Evolutionary conservation across 2,329 filamentous ascomycete species (phyloP).

Genomic region (Tricladium varicosporioides): DNA sequence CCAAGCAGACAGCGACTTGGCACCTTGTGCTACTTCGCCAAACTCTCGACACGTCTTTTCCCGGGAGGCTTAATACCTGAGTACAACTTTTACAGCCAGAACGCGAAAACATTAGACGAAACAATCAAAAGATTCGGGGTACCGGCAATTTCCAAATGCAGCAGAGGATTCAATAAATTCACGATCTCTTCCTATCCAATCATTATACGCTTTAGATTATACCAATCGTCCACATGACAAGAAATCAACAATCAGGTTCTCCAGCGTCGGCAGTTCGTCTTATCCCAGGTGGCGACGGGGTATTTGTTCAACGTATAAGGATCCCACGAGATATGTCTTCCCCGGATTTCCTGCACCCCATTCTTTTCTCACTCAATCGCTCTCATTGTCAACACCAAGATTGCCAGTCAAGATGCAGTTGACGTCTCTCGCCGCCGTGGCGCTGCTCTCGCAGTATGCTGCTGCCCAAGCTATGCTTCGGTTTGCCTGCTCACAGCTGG

Average conservation of each 20-base stretch:
- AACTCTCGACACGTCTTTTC: too few relatives aligned
- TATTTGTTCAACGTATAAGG: constrained; percentile 8
- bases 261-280: constrained; percentile 5
- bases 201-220: constrained; percentile 2
- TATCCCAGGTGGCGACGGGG: neutral
- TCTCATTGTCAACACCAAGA: constrained; percentile 5
- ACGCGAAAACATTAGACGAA: too few relatives aligned
- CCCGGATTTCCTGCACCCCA: neutral
- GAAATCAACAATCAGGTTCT: constrained; percentile 6
- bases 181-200: neutral
- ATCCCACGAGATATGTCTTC: neutral
- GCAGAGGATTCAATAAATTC: too few relatives aligned
- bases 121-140: too few relatives aligned
- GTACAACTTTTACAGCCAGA: too few relatives aligned
- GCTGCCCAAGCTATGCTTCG: constrained; percentile 27
- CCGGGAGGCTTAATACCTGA: too few relatives aligned
- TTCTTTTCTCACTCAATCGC: constrained; percentile 1
- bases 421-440: constrained; percentile 33
- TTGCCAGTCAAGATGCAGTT: constrained; percentile 34
- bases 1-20: too few relatives aligned
- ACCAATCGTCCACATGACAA: constrained; percentile 4
- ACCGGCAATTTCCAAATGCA: too few relatives aligned
- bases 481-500: constrained; percentile 24
- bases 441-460: constrained; percentile 34
- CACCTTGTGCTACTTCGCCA: too few relatives aligned